phyloP scores from a whole-genome alignment of 176 grass and related monocot species.

The Raddia distichophylla region DNA sequence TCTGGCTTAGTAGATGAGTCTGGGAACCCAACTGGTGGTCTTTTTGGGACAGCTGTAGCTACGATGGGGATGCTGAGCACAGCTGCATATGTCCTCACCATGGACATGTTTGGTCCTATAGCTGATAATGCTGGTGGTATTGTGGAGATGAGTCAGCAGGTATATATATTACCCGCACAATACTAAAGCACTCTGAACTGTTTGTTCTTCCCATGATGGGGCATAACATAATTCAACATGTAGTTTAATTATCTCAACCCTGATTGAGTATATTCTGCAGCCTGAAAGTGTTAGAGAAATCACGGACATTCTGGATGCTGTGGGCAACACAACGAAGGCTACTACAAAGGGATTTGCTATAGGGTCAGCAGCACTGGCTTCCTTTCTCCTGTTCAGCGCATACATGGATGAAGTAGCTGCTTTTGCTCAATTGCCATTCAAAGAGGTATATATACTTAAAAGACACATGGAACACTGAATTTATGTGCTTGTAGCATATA shows the following conservation, averaged over 20 bases:
- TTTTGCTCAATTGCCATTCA: slow-evolving; percentile 82
- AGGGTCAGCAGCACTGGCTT: slow-evolving; percentile 96
- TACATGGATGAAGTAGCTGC: slow-evolving; percentile 99
- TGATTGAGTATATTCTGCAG: slow-evolving; percentile 51
- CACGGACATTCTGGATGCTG: slow-evolving; percentile 95
- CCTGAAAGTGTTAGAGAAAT: slow-evolving; percentile 99
- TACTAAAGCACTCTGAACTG: neutral
- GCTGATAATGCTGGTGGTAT: slow-evolving; percentile 99
- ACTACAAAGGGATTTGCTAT: slow-evolving; percentile 99
- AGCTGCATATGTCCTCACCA: slow-evolving; percentile 97
- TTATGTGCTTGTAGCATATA: slow-evolving; percentile 31
- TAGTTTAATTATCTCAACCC: slow-evolving; percentile 17
- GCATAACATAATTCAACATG: neutral
- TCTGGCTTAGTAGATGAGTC: slow-evolving; percentile 87
- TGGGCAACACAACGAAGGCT: slow-evolving; percentile 98
- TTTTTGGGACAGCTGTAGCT: slow-evolving; percentile 97
- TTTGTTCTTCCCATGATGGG: slow-evolving; percentile 8
- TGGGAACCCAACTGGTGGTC: slow-evolving; percentile 83
- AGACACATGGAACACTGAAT: slow-evolving; percentile 13
- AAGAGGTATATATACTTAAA: slow-evolving; percentile 65
- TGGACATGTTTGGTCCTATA: slow-evolving; percentile 99
- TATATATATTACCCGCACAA: slow-evolving; percentile 37
- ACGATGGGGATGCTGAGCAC: slow-evolving; percentile 99
- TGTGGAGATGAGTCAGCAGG: slow-evolving; percentile 99
- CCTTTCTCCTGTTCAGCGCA: slow-evolving; percentile 97